Base-by-base conservation (phyloP, 2,329 filamentous ascomycete genomes). In the Annulohypoxylon truncatum region DNA sequence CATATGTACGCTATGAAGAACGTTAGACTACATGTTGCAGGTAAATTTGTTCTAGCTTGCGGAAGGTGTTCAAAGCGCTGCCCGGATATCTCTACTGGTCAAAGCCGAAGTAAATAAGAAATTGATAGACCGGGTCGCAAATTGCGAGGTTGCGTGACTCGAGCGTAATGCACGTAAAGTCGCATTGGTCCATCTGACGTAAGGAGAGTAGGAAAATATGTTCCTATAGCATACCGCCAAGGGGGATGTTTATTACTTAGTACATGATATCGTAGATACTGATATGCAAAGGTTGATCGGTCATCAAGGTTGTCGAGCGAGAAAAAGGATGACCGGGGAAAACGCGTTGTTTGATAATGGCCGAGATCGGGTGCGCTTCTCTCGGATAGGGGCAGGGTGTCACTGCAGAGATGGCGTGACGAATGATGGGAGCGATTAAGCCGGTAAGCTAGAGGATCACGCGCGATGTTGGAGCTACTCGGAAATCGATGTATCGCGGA, bases 161-260 rank as follows among this genome's bases (percentile, higher is more conserved):
- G 15, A n/a, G 15, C 31, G 38, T 22, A 24, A 64, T 64, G 61
- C 61, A 64, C 15, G 48, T 22, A 57, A 53, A 47, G 61, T 58
- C 33, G 35, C 56, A 61, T 61, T 64, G n/a, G 20, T 61, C 48
- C 57, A 54, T 64, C 61, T 64, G 40, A 67, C 57, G 47, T 56
- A n/a, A 24, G 42, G 35, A 20, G 22, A n/a, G 4, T 31, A 33
- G 29, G n/a, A 15, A 44, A 18, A 20, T 28, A n/a, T 15, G 12
- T 47, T 18, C 13, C 53, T 47, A 35, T 47, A 46, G 18, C 35
- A 42, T 26, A 35, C 15, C 22, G n/a, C 22, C 9, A 50, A n/a
- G 18, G n/a, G 31, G 3, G 4, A 26, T 44, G 4, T 44, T n/a
- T 18, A 42, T 20, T 42, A 29, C 13, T 7, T n/a, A n/a, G 15